Base-by-base conservation (phyloP, 805 yeast species). In the Schwanniomyces vanrijiae region DNA sequence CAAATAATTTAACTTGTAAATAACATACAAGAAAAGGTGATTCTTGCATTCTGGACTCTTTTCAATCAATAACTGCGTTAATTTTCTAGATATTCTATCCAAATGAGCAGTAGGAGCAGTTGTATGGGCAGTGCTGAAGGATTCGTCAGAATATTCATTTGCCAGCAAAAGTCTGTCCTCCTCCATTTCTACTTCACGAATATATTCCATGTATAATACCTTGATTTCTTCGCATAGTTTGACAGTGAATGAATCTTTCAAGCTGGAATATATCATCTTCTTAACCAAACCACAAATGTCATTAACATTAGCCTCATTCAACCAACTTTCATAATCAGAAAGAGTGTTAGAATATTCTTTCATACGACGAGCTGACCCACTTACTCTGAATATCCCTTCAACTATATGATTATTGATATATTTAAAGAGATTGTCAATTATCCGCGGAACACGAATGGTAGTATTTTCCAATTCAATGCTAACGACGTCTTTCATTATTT, bases 381-480 rank as follows among this genome's bases (percentile, higher is more conserved):
- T 64, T 16, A 66, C 57, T 24, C 71, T 53, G 45, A 66, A 66
- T 6, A 65, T 49, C 14, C 71, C 71, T 42, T 65, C 67, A 18
- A 50, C 52, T 1, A 59, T 43, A 5, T 59, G 49, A 5, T 40
- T 44, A 6, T 57, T 44, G 4, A 66, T 49, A 43, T 53, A 59
- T 13, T 53, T 29, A 39, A 59, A 58, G 31, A 63, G 51, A 26
- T 56, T 60, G 8, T 47, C 50, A 18, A 65, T 41, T 22, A 61
- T 51, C 18, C 47, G n/a, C 0, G 67, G 67, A 10, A 61, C 52
- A 13, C 45, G 40, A 7, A 57, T 37, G 6, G 24, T n/a, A 9
- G 44, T 35, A 16, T 44, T 40, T 14, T 41, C 38, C 4, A 49
- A 11, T 7, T 37, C 19, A 37, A 37, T 21, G 6, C 25, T 21